Evolutionary conservation across 179 eudicot species (phyloP).

Genomic region (Silene vulgaris): DNA sequence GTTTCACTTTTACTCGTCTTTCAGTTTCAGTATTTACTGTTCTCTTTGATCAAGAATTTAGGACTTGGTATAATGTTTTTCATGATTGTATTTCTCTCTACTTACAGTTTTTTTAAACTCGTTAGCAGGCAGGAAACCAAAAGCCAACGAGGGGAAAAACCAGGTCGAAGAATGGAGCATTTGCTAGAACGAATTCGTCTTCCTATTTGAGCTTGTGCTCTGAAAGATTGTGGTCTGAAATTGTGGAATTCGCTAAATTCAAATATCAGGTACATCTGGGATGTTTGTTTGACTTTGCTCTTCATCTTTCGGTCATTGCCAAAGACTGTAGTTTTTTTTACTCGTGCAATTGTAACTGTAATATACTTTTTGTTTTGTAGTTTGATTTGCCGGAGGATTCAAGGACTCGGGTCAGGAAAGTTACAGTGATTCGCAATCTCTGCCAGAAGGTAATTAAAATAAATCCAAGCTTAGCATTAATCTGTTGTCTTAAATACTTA

Average conservation of each 20-base stretch:
- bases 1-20: not conserved
- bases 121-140: conserved; percentile 40
- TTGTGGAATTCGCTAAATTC: conserved; percentile 61
- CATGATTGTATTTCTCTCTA: not conserved
- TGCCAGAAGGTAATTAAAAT: conserved; percentile 64
- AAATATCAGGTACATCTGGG: conserved; percentile 76
- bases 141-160: conserved; percentile 52
- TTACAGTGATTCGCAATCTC: conserved; percentile 88
- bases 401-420: conserved; percentile 61
- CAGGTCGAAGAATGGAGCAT: conserved; percentile 43
- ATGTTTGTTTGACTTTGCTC: conserved; percentile 4
- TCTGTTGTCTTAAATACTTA: not conserved
- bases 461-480: not conserved
- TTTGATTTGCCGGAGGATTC: conserved; percentile 82
- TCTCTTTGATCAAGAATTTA: not conserved
- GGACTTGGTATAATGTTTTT: not conserved
- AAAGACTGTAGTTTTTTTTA: not conserved
- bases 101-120: not conserved
- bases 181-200: conserved; percentile 38
- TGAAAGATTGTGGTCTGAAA: conserved; percentile 80
- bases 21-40: not conserved
- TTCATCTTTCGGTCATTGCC: not conserved
- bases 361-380: conserved; percentile 36
- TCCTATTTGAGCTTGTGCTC: conserved; percentile 46
- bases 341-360: not conserved